phyloP scores from a whole-genome alignment of 2,329 filamentous ascomycete species.

The Aspergillus sp. region DNA sequence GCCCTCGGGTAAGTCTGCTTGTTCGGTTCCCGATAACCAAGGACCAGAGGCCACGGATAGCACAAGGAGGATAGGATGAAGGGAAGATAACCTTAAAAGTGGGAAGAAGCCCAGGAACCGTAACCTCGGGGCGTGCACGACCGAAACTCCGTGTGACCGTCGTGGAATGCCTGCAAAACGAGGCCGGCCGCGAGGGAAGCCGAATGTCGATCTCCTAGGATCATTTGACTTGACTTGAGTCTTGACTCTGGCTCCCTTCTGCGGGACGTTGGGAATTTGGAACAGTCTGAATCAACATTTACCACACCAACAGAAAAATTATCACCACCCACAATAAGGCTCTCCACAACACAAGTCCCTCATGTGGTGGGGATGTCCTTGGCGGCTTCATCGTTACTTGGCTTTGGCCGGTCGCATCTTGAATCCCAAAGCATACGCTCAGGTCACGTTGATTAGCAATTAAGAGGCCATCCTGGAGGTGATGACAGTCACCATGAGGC shows the following conservation, averaged over 20 bases:
- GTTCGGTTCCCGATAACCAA: neutral
- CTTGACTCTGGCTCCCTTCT: too few relatives aligned
- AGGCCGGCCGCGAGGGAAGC: neutral
- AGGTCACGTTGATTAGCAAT: neutral
- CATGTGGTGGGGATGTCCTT: neutral
- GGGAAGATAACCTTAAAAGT: conserved; percentile 7
- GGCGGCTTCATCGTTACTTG: neutral
- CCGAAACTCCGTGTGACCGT: conserved; percentile 16
- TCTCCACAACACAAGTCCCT: conserved; percentile 2
- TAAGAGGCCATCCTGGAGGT: too few relatives aligned
- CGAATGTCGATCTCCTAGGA: neutral
- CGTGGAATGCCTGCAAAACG: neutral
- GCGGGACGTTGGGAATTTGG: too few relatives aligned
- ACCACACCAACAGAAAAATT: neutral
- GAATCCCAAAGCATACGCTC: neutral
- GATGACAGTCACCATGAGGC: neutral
- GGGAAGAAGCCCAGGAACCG: neutral
- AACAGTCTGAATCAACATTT: too few relatives aligned
- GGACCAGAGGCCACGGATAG: neutral
- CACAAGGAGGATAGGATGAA: conserved; percentile 4
- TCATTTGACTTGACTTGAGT: too few relatives aligned
- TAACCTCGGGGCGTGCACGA: conserved; percentile 12
- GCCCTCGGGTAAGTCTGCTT: neutral
- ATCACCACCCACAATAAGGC: neutral
- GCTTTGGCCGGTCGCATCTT: neutral